Conservation (phyloP, 768 basidiomycete species). For the Phanerodontia chrysosporium region DNA sequence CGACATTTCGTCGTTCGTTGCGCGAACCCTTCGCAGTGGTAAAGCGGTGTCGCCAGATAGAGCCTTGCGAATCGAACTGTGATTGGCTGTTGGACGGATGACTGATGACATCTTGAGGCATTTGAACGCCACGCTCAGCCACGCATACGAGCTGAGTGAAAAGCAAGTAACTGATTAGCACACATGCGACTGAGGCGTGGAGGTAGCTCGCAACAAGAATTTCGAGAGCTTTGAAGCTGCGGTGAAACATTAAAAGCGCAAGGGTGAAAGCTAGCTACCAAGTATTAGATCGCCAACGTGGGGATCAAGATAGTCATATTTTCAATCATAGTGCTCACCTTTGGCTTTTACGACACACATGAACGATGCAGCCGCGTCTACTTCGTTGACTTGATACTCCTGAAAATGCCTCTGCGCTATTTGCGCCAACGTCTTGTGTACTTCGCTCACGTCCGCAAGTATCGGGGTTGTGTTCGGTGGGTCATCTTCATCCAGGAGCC, state of each 20-base stretch:
- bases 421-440: slow-evolving; percentile 61
- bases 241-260: too few relatives aligned
- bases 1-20: background rate
- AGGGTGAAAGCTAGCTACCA: too few relatives aligned
- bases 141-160: background rate
- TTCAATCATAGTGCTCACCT: slow-evolving; percentile 15
- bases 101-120: background rate
- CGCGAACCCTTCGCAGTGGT: background rate
- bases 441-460: slow-evolving; percentile 63
- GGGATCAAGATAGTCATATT: background rate
- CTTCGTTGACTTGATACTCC: slow-evolving; percentile 64
- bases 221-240: too few relatives aligned
- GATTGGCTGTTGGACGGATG: background rate
- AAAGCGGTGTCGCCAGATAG: background rate
- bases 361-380: slow-evolving; percentile 77
- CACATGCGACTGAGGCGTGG: background rate
- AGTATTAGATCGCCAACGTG: background rate
- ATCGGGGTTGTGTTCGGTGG: slow-evolving; percentile 53
- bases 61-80: background rate
- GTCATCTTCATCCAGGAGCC: slow-evolving; percentile 61
- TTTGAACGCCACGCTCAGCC: background rate
- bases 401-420: slow-evolving; percentile 75
- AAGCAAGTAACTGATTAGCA: slow-evolving; percentile 1
- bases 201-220: background rate
- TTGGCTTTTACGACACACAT: slow-evolving; percentile 69